These are phyloP conservation scores for Populus deltoides DNA, from an alignment of 345 rosid genomes.

Conservation along the genomic window DNA sequence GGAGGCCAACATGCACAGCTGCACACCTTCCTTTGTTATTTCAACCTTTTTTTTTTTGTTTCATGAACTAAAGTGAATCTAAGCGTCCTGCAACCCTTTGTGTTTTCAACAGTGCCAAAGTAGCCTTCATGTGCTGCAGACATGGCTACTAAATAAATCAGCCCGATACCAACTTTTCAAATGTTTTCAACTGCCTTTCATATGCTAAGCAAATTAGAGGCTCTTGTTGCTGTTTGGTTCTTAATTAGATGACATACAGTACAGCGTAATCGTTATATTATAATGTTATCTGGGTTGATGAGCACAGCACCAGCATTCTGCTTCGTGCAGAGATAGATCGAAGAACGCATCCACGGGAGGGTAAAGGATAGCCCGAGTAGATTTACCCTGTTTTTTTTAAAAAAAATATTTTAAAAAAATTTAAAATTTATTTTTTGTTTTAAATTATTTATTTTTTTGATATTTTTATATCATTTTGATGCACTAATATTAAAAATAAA, in stretches of 20 bases:
- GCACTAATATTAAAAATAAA: too few relatives aligned
- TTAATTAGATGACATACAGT: background rate
- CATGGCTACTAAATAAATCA: background rate
- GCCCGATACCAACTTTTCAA: conserved; percentile 1
- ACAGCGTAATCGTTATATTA: background rate
- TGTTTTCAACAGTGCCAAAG: conserved; percentile 6
- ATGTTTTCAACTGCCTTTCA: background rate
- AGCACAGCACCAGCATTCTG: background rate
- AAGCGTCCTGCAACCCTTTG: background rate
- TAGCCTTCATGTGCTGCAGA: conserved; percentile 25
- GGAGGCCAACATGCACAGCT: conserved; percentile 46
- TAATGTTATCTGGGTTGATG: background rate
- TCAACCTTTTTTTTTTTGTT: conserved; percentile 1
- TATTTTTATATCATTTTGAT: too few relatives aligned
- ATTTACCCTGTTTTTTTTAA: too few relatives aligned
- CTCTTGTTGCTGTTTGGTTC: background rate
- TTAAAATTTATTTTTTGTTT: too few relatives aligned
- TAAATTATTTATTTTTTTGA: too few relatives aligned
- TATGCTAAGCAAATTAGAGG: background rate
- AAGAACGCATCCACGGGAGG: background rate
- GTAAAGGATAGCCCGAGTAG: background rate
- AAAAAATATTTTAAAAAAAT: too few relatives aligned
- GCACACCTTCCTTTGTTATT: conserved; percentile 4
- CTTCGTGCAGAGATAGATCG: background rate
- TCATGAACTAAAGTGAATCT: conserved; percentile 15